phyloP scores from a whole-genome alignment of 306 rosid genomes.

The Ochetophila trinervis region DNA sequence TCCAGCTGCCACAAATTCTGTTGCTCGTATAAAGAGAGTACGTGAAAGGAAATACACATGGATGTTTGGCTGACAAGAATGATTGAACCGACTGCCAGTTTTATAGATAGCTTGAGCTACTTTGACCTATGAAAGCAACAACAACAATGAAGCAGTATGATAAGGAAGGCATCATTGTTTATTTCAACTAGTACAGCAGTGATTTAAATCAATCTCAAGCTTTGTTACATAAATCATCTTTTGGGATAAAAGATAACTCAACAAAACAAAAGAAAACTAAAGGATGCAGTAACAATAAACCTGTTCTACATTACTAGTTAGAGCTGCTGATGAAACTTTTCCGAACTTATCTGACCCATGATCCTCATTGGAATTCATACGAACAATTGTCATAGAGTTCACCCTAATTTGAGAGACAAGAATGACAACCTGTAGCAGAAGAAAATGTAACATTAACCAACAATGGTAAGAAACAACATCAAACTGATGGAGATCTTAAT shows the following conservation, averaged over 20 bases:
- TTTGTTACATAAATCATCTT: background rate
- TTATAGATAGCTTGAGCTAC: constrained; percentile 86
- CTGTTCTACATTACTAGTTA: constrained; percentile 79
- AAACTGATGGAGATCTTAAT: background rate
- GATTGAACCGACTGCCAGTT: constrained; percentile 82
- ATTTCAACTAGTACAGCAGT: too few relatives aligned
- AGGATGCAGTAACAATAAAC: constrained; percentile 36
- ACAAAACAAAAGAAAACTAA: constrained; percentile 1
- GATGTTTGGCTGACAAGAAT: constrained; percentile 79
- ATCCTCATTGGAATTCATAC: constrained; percentile 58
- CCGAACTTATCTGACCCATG: constrained; percentile 38
- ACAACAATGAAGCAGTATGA: constrained; percentile 21
- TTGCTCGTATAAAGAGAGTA: constrained; percentile 60
- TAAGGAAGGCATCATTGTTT: constrained; percentile 16
- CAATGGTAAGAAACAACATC: background rate
- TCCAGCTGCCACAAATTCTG: constrained; percentile 52
- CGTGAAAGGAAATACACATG: constrained; percentile 82
- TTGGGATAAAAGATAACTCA: background rate
- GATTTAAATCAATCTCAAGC: background rate
- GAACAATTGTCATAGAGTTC: constrained; percentile 79
- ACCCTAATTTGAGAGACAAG: constrained; percentile 80
- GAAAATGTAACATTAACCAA: constrained; percentile 23
- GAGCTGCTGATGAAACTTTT: constrained; percentile 38
- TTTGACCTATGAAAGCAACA: constrained; percentile 52
- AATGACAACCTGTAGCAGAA: constrained; percentile 58